A percentile compares a stretch with the other conserved stretches of the same genome.
These are phyloP conservation scores for Penicillium sp. DNA, from an alignment of 2,329 filamentous ascomycete species.

Conservation along the genomic window DNA sequence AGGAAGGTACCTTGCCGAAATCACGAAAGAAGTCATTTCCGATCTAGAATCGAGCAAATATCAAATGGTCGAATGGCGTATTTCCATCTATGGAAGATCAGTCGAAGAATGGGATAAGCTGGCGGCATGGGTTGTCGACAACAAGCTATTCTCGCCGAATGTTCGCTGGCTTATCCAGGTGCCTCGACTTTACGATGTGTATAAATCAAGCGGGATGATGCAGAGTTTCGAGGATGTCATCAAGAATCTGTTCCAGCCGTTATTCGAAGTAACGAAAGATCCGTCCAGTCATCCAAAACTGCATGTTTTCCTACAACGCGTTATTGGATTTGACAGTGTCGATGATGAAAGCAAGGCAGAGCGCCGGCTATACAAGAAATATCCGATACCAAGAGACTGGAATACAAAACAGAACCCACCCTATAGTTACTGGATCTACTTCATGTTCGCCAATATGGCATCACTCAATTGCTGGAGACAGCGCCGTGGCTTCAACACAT, in stretches of 20 bases:
- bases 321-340: slow-evolving; percentile 95
- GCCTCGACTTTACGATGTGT: slow-evolving; percentile 90
- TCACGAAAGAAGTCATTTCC: slow-evolving; percentile 95
- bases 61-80: slow-evolving; percentile 99
- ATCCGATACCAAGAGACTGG: slow-evolving; percentile 86
- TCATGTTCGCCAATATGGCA: slow-evolving; percentile 88
- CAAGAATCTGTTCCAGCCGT: slow-evolving; percentile 83
- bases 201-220: slow-evolving; percentile 85
- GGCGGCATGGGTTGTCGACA: slow-evolving; percentile 94
- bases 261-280: slow-evolving; percentile 91
- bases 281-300: slow-evolving; percentile 85
- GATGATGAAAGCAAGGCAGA: slow-evolving; percentile 98
- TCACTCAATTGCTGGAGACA: slow-evolving; percentile 91
- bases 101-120: slow-evolving; percentile 97
- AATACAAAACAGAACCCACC: slow-evolving; percentile 90
- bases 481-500: slow-evolving; percentile 90
- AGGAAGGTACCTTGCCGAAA: slow-evolving; percentile 91
- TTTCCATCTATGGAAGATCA: slow-evolving; percentile 90
- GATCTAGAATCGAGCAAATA: slow-evolving; percentile 99
- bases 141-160: slow-evolving; percentile 96
- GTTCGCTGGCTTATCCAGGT: slow-evolving; percentile 96
- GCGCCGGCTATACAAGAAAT: slow-evolving; percentile 90
- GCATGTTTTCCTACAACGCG: slow-evolving; percentile 88
- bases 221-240: slow-evolving; percentile 86
- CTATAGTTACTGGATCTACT: slow-evolving; percentile 99